Percentiles rank a stretch among this genome's conserved stretches.
phyloP scores from a whole-genome alignment of 2,329 filamentous ascomycete species.

The Metarhizium humberi region DNA sequence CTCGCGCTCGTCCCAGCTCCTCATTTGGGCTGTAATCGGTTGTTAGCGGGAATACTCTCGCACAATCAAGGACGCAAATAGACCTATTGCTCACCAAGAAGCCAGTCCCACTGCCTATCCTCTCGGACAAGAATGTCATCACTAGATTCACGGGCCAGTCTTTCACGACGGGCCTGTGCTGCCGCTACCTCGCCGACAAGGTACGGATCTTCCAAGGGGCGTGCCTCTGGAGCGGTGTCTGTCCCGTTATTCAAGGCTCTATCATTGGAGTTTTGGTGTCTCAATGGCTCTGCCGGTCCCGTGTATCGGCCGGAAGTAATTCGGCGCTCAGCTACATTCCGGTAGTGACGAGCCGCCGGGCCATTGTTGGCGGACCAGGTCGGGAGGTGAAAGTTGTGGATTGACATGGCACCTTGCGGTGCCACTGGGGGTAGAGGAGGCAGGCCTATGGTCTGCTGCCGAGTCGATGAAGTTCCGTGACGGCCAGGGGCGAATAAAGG shows the following conservation, averaged over 20 bases:
- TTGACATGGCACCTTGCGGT: conserved; percentile 29
- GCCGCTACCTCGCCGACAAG: conserved; percentile 60
- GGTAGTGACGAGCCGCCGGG: conserved; percentile 50
- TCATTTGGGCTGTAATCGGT: conserved; percentile 36
- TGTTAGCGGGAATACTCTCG: neutral
- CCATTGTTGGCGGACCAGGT: conserved; percentile 47
- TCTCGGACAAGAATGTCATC: conserved; percentile 47
- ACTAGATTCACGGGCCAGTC: conserved; percentile 45
- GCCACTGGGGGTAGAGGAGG: conserved; percentile 38
- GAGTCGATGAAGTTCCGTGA: conserved; percentile 16
- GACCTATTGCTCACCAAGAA: conserved; percentile 38
- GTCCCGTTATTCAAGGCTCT: neutral
- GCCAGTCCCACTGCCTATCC: conserved; percentile 52
- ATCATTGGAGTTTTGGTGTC: conserved; percentile 8
- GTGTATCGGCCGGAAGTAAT: conserved; percentile 34
- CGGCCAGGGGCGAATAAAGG: conserved; percentile 6
- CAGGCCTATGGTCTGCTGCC: conserved; percentile 32
- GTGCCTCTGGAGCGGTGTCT: conserved; percentile 12
- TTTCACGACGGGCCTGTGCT: conserved; percentile 42
- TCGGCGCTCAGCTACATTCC: conserved; percentile 55
- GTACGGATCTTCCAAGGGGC: conserved; percentile 57
- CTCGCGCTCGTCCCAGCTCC: conserved; percentile 40
- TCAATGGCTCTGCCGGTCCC: conserved; percentile 15
- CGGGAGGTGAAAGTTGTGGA: conserved; percentile 46
- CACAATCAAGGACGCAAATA: neutral